Evolutionary conservation across 768 basidiomycete species (phyloP), one percentile per base, ranked within the genome.

Genomic region (Porpolomopsis calyptriformis): DNA sequence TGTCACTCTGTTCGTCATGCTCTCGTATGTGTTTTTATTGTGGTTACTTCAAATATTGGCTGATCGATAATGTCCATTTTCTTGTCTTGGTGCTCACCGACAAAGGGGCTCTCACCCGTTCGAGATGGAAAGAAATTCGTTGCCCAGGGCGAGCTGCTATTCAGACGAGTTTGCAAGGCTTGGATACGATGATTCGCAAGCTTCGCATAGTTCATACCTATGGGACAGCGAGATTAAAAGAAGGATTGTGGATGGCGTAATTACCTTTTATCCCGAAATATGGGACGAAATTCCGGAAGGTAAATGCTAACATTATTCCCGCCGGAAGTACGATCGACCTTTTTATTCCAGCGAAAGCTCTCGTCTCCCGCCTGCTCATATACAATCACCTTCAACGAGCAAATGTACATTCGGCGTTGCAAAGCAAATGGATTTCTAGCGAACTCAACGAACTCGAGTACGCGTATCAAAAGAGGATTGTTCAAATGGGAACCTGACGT

Each of bases 1-100:
- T 4, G 74, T 89, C 4, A 78, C 85, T 43, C 63, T 90, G 43
- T 89, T 81, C 52, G 78, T 87, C 46, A 90, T 90, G 85, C 67
- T 91, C 40, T 74, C 76, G 88, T 90, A 64, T 49, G 85, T 72
- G 43, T 35, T 44, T 42, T 37, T 42, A 4, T 19, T 18, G 48
- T 33, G 20, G 26, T 20, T 34, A 40, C 14, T 9, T 12, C 2
- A 33, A 29, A 18, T 34, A n/a, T n/a, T n/a, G n/a, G n/a, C n/a
- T n/a, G n/a, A n/a, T n/a, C n/a, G n/a, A n/a, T n/a, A n/a, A n/a
- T n/a, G n/a, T n/a, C n/a, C n/a, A n/a, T n/a, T n/a, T n/a, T n/a
- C n/a, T n/a, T 34, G 34, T 31, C 23, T n/a, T 43, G 34, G 35
- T 19, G 37, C 23, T 47, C 24, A 12, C 26, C 38, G 26, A 23